Base-by-base conservation (phyloP, 768 basidiomycete species). In the Hericium coralloides region DNA sequence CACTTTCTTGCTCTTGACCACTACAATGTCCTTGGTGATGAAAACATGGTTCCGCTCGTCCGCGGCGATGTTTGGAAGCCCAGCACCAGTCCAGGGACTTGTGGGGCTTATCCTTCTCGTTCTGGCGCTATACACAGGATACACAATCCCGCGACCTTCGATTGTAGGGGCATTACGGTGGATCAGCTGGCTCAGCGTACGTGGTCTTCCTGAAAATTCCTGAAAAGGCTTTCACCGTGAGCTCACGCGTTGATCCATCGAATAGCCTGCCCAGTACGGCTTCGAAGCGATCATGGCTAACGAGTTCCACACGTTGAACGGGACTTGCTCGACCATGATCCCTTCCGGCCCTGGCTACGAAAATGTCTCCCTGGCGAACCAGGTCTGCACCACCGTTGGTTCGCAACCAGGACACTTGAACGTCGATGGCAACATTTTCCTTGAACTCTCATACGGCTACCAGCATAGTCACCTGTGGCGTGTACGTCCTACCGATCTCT, bases 281-380 rank as follows among this genome's bases (percentile, higher is more conserved):
- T 93, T 94, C 66, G 87, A 92, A 59, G 75, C 79, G 0, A 67
- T 93, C 47, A 75, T 95, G 67, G 75, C 80, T 18, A 95, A 93
- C 69, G 91, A 95, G 68, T 93, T 94, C 71, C 82, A 79, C 60
- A 84, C 80, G 0, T 69, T 88, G 3, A 68, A 86, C 22, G 89
- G 85, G 48, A 65, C 71, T 15, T 86, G 85, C 64, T 71, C 84
- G 20, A 68, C 73, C 41, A 70, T 88, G 12, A 80, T 84, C 0
- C 84, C 87, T 2, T 74, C 72, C 2, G 86, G 87, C 0, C 72
- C 84, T 0, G 80, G 81, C 0, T 89, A 89, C 59, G 79, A 79
- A 60, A 72, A 73, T 18, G 67, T 85, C 41, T 68, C 74, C 3
- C 60, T 85, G 14, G 68, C 61, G 1, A 89, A 92, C 65, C 91